Evolutionary conservation across 257 asterid genomes (phyloP).

Genomic region (Coffea canephora): DNA sequence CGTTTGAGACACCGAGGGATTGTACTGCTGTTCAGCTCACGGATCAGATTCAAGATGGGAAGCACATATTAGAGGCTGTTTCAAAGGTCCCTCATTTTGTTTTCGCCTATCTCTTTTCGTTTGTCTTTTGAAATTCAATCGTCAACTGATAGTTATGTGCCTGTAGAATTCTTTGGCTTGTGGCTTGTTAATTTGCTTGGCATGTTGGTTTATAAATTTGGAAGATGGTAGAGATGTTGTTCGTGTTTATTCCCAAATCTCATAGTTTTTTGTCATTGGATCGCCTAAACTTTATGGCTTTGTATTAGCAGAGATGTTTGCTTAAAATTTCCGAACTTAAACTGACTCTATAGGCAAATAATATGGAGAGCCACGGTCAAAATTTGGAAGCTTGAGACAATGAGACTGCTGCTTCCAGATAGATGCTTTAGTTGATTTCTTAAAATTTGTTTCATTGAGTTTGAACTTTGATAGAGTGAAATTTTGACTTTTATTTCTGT

Average conservation of each 20-base stretch:
- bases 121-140: not conserved
- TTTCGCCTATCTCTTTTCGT: conserved; percentile 8
- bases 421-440: conserved; percentile 7
- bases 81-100: conserved; percentile 41
- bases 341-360: not conserved
- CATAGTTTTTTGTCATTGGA: not conserved
- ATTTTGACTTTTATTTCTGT: not conserved
- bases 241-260: not conserved
- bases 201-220: not conserved
- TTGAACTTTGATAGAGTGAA: not conserved
- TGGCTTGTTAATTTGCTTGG: not conserved
- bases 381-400: not conserved
- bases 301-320: not conserved
- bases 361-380: conserved; percentile 4
- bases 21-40: conserved; percentile 59
- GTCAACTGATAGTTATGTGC: conserved; percentile 4
- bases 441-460: not conserved
- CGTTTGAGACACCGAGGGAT: conserved; percentile 82
- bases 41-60: conserved; percentile 47
- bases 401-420: not conserved
- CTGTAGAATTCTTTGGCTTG: not conserved
- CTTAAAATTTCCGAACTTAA: not conserved
- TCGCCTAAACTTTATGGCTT: not conserved
- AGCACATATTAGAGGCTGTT: conserved; percentile 27
- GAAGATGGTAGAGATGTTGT: not conserved